Evolutionary conservation across 2,329 filamentous ascomycete species (phyloP), one percentile per base, ranked within the genome.

Genomic region (Calycina marina): DNA sequence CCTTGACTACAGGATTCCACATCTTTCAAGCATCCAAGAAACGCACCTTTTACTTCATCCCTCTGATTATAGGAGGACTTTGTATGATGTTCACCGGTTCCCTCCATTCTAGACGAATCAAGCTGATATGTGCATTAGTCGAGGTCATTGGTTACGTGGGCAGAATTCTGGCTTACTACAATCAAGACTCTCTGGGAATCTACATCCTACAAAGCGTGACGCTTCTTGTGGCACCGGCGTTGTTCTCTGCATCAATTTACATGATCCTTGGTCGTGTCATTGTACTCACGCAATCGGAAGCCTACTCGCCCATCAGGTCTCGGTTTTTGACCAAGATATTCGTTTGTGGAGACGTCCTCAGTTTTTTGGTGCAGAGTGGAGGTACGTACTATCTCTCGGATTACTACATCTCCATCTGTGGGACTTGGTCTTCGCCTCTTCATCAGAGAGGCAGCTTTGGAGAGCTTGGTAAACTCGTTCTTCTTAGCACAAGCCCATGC

Each of bases 301-400:
- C 48, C 4, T 43, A 49, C 16, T 50, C 53, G 11, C 36, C 49
- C 6, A 56, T 61, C 29, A 45, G 45, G 0, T 37, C 41, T 1
- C 50, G 47, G 14, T 48, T 49, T 36, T 40, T 59, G 5, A 61
- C 57, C 1, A 47, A 59, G 34, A 49, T 62, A 28, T 64, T 64
- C 32, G 58, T 64, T 4, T 37, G 42, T 14, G 59, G 59, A 10
- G 60, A 63, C 32, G 45, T 62, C 2, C 26, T 62, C 4, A 56
- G 53, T 5, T 60, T 63, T 40, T 20, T 59, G 4, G 45, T 59
- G 1, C 60, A 62, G 37, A 16, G 14, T 6, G 22, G 48, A 1
- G 50, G 28, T 25, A 35, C 14, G 8, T 9, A 14, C 9, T 28
- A 14, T 13, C 14, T 4, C 13, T 28, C 25, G 9, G 10, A 14